Conservation (phyloP, 352 stramenopile species). For the Phytophthora citricola region DNA sequence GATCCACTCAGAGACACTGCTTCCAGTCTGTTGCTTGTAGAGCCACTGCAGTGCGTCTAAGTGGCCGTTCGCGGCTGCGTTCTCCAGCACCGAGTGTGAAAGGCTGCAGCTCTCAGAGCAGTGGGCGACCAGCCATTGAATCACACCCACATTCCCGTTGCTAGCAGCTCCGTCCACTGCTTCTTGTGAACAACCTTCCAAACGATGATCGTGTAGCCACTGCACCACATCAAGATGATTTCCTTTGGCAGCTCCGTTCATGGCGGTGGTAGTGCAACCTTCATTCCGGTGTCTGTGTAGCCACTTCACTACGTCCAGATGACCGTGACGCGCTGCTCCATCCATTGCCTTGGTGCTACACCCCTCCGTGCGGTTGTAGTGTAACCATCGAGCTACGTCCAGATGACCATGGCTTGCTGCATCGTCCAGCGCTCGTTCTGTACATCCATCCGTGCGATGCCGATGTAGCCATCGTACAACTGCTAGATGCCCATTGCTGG, state of each 20-base stretch:
- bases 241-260: constrained; percentile 34
- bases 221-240: constrained; percentile 29
- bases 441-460: constrained; percentile 27
- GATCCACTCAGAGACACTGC: constrained; percentile 13
- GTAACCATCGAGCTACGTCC: constrained; percentile 28
- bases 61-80: constrained; percentile 22
- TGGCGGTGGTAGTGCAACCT: constrained; percentile 37
- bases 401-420: constrained; percentile 29
- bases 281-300: constrained; percentile 36
- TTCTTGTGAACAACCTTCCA: constrained; percentile 23
- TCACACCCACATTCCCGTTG: constrained; percentile 16
- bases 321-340: constrained; percentile 31
- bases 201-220: constrained; percentile 34
- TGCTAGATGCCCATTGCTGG: constrained; percentile 29
- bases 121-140: constrained; percentile 38
- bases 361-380: constrained; percentile 23
- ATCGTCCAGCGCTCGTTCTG: constrained; percentile 21
- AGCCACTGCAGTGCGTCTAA: constrained; percentile 25
- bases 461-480: constrained; percentile 35
- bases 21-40: constrained; percentile 12
- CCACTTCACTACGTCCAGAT: constrained; percentile 44
- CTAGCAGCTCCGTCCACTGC: constrained; percentile 20
- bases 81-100: constrained; percentile 22
- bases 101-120: constrained; percentile 15
- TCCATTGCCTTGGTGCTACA: constrained; percentile 41